These are phyloP conservation scores for Xanthoconium separans DNA, from an alignment of 1,284 basidiomycete genomes.

Conservation along the genomic window DNA sequence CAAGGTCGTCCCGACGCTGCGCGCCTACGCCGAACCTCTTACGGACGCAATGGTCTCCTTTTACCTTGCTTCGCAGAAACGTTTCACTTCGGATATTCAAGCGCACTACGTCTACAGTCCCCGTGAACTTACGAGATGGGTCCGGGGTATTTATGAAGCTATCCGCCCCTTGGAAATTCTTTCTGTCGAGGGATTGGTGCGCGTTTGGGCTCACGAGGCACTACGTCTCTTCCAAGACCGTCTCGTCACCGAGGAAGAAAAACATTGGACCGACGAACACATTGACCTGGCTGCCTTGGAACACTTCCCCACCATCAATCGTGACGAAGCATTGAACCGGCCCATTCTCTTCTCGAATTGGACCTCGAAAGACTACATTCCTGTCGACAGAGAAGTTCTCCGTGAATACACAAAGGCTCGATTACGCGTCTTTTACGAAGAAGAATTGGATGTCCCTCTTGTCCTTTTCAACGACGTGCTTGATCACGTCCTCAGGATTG, in stretches of 20 bases:
- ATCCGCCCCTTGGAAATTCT: constrained; percentile 91
- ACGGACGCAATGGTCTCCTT: constrained; percentile 98
- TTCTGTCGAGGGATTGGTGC: constrained; percentile 90
- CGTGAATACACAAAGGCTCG: constrained; percentile 97
- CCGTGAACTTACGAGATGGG: constrained; percentile 98
- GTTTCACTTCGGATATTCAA: constrained; percentile 94
- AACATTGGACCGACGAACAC: constrained; percentile 91
- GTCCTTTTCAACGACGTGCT: constrained; percentile 99
- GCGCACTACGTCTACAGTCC: constrained; percentile 99
- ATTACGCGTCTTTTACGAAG: constrained; percentile 93
- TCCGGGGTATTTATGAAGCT: constrained; percentile 96
- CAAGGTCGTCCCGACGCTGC: constrained; percentile 92
- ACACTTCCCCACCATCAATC: constrained; percentile 92
- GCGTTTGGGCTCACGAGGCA: constrained; percentile 98
- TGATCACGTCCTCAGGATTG: constrained; percentile 95
- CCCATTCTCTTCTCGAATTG: constrained; percentile 99
- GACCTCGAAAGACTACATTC: constrained; percentile 97
- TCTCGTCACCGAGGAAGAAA: constrained; percentile 89
- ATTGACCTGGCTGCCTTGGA: constrained; percentile 84
- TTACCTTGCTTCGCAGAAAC: constrained; percentile 91
- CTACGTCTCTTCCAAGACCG: constrained; percentile 98
- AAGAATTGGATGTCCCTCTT: constrained; percentile 97
- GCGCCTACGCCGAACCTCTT: constrained; percentile 91
- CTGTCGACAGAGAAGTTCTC: constrained; percentile 90
- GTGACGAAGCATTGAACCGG: constrained; percentile 77